Base-by-base conservation (phyloP, 2,329 filamentous ascomycete species). In the Escovopsis weberi region DNA sequence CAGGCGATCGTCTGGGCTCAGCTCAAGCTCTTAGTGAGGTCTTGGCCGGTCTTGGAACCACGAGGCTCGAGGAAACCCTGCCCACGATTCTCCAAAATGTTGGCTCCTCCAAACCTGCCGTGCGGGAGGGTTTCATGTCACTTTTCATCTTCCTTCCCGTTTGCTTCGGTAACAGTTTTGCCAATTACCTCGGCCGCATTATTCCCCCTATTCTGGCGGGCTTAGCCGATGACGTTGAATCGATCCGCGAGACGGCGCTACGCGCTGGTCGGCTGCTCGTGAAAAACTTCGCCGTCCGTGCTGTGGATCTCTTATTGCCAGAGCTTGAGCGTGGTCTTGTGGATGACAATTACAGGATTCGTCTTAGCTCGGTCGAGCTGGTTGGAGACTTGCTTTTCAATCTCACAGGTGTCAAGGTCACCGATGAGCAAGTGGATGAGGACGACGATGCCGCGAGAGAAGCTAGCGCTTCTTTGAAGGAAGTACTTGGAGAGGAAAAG, bases 101-200 rank as follows among this genome's bases (percentile, higher is more conserved):
- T 50, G 80, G 86, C 52, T 96, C 89, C 54, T 78, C 82, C 51
- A 95, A 94, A 63, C 61, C 91, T 15, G 79, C 87, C 43, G 86
- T 98, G 49, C 80, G 91, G 54, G 91, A 98, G 69, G 91, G 91
- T 38, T 98, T 98, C 68, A 98, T 98, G 91, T 95, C 91, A 7
- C 74, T 98, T 35, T 98, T 98, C 65, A 96, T 98, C 51, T 98
- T 95, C 74, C 78, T 98, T 66, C 91, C 91, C 11, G 91, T 94
- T 42, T 98, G 91, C 66, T 98, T 98, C 55, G 91, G 91, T 55
- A 98, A 98, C 72, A 94, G 88, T 61, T 98, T 98, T 57, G 83
- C 91, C 52, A 87, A 86, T 58, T 98, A 98, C 57, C 80, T 98
- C 47, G 85, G 81, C 64, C 87, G 81, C 58, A 94, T 98, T 55